Evolutionary conservation across 2,329 filamentous ascomycete genomes (phyloP).

Genomic region (Capronia epimyces): DNA sequence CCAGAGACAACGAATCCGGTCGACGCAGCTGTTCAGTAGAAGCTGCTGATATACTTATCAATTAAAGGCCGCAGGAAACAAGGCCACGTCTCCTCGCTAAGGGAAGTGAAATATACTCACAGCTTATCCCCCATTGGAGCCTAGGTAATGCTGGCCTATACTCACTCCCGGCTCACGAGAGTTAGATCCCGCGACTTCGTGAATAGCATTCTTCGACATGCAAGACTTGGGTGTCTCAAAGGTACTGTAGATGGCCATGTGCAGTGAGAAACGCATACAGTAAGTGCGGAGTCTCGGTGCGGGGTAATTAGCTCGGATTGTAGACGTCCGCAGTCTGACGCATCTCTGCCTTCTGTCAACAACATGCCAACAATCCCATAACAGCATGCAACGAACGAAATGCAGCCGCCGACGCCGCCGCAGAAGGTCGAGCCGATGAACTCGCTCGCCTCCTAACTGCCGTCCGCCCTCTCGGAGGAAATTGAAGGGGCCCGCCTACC

Average conservation of each 20-base stretch:
- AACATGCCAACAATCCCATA: neutral
- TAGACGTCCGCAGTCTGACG: neutral
- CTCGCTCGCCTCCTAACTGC: constrained; percentile 1
- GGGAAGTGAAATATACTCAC: no score
- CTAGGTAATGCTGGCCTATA: no score
- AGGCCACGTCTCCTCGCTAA: no score
- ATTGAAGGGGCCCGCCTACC: neutral
- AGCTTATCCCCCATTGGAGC: no score
- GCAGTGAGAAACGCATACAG: no score
- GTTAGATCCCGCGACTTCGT: no score
- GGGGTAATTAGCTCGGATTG: neutral
- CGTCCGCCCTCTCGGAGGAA: neutral
- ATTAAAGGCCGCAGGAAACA: no score
- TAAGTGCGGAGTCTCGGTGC: neutral
- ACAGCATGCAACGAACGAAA: constrained; percentile 1
- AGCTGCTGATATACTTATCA: no score
- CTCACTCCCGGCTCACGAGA: no score
- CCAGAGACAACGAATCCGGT: no score
- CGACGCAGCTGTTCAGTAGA: no score
- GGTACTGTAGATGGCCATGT: neutral
- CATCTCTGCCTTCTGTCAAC: neutral
- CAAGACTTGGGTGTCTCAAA: neutral
- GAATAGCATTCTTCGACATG: neutral
- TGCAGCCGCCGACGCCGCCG: constrained; percentile 1
- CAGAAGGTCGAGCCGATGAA: constrained; percentile 4